Conservation (phyloP, 2,329 filamentous ascomycete genomes). For the Colletotrichum orbiculare region DNA sequence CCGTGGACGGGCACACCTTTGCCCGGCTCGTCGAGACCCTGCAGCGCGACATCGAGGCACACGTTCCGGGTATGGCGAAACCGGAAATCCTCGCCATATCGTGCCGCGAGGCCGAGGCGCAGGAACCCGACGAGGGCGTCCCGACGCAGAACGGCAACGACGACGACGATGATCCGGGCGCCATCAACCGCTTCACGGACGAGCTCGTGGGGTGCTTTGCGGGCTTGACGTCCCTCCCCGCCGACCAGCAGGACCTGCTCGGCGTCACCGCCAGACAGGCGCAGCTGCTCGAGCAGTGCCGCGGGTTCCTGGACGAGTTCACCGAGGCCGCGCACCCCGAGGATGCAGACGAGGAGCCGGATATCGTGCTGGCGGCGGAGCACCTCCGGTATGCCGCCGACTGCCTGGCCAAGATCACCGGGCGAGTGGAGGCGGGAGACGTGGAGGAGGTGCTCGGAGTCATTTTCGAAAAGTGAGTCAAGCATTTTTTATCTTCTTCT, state of each 20-base stretch:
- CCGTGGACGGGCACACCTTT: constrained; percentile 50
- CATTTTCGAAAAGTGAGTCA: constrained; percentile 92
- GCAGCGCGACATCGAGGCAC: constrained; percentile 46
- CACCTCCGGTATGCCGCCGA: constrained; percentile 84
- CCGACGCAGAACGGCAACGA: constrained; percentile 1
- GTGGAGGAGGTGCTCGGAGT: constrained; percentile 96
- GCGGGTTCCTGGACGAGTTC: constrained; percentile 78
- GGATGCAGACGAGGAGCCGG: constrained; percentile 64
- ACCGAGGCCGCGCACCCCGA: constrained; percentile 63
- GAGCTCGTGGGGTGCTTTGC: constrained; percentile 76
- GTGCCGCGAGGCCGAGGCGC: constrained; percentile 70
- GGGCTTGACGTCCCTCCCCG: constrained; percentile 75
- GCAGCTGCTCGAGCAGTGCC: constrained; percentile 80
- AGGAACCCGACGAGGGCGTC: not conserved
- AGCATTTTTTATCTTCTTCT: not conserved
- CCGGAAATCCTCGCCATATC: constrained; percentile 72
- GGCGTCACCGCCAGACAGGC: constrained; percentile 92
- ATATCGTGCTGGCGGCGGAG: constrained; percentile 92
- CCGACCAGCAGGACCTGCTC: constrained; percentile 83
- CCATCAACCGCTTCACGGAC: constrained; percentile 75
- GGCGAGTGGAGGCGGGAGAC: constrained; percentile 84
- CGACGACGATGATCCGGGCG: constrained; percentile 64
- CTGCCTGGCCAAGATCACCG: constrained; percentile 87
- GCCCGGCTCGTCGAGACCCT: constrained; percentile 55
- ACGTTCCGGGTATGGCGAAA: constrained; percentile 53